Percentiles rank a stretch among this genome's conserved stretches.
These are phyloP conservation scores for Pichia inconspicua DNA, from an alignment of 1,139 yeast species.

Conservation along the genomic window DNA sequence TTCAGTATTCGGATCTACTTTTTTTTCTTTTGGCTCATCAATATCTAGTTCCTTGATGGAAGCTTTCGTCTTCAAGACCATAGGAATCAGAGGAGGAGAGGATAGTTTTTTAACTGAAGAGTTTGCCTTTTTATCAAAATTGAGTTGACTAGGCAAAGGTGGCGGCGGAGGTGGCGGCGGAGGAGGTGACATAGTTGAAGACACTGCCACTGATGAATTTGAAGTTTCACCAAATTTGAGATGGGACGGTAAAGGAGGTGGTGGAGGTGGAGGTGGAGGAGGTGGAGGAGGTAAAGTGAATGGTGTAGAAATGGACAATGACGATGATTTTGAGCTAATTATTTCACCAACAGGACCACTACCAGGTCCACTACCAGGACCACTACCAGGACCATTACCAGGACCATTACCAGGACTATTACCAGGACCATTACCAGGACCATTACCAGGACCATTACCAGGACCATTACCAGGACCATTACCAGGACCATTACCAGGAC, in stretches of 20 bases:
- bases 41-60: neutral
- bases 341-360: neutral
- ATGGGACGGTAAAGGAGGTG: neutral
- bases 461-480: constrained; percentile 3
- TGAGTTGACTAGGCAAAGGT: neutral
- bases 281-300: neutral
- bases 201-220: neutral
- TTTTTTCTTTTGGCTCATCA: neutral
- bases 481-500: constrained; percentile 1
- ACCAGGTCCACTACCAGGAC: neutral
- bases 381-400: constrained; percentile 1
- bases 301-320: neutral
- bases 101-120: neutral
- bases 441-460: constrained; percentile 8
- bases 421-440: constrained; percentile 6
- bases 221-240: too few species aligned
- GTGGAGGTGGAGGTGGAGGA: neutral
- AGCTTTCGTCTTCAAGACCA: neutral
- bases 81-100: constrained; percentile 2
- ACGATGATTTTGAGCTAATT: too few species aligned
- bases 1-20: constrained; percentile 13
- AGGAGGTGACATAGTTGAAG: neutral
- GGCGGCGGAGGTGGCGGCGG: constrained; percentile 7
- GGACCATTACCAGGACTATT: constrained; percentile 6
- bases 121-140: neutral